Percentiles rank a stretch among this genome's conserved stretches.
phyloP scores from a whole-genome alignment of 2,329 filamentous ascomycete genomes.

The Epicoccum nigrum region DNA sequence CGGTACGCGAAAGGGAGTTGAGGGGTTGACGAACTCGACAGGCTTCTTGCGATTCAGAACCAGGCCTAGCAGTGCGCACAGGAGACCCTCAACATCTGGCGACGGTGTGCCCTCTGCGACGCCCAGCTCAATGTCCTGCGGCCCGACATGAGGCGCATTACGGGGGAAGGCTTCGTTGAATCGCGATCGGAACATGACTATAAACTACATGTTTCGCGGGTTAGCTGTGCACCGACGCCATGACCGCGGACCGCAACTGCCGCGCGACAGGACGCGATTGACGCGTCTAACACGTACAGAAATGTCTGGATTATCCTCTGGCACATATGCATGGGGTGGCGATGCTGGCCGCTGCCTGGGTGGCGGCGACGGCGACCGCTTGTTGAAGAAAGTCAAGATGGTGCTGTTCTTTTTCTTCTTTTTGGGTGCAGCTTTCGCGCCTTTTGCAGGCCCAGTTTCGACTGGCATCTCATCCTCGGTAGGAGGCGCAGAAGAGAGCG shows the following conservation, averaged over 20 bases:
- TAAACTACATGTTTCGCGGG: slow-evolving; percentile 68
- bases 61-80: slow-evolving; percentile 87
- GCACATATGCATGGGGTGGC: slow-evolving; percentile 85
- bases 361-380: slow-evolving; percentile 52
- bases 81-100: slow-evolving; percentile 82
- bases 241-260: slow-evolving; percentile 21
- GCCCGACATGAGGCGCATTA: slow-evolving; percentile 86
- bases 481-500: slow-evolving; percentile 63
- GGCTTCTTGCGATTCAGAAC: slow-evolving; percentile 97
- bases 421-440: slow-evolving; percentile 31
- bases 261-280: slow-evolving; percentile 45
- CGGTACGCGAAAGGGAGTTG: slow-evolving; percentile 11
- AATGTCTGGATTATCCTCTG: slow-evolving; percentile 91
- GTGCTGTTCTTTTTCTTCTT: slow-evolving; percentile 46
- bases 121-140: slow-evolving; percentile 91
- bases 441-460: slow-evolving; percentile 31
- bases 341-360: slow-evolving; percentile 81
- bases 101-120: slow-evolving; percentile 78
- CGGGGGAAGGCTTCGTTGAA: slow-evolving; percentile 90
- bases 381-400: slow-evolving; percentile 49
- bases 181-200: slow-evolving; percentile 96
- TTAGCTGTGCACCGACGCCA: slow-evolving; percentile 34
- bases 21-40: slow-evolving; percentile 77
- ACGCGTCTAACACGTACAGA: slow-evolving; percentile 70
- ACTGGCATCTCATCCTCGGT: slow-evolving; percentile 62